Conservation (phyloP, 2,329 filamentous ascomycete genomes). For the Clarireedia hainanense region DNA sequence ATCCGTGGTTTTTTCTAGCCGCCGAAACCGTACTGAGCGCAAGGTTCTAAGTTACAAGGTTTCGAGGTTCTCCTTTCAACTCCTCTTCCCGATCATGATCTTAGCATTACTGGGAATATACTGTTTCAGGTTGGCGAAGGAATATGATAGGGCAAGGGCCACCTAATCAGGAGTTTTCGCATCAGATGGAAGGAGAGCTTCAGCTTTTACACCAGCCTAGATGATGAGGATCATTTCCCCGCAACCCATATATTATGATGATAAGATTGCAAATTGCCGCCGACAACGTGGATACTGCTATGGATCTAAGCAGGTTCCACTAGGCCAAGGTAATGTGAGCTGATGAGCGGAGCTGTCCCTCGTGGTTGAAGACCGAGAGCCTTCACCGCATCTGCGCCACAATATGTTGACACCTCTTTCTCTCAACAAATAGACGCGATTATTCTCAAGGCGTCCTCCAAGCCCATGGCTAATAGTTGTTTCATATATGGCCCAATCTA, state of each 20-base stretch:
- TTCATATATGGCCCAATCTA: neutral
- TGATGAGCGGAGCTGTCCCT: neutral
- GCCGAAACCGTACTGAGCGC: conserved; percentile 25
- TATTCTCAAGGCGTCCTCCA: neutral
- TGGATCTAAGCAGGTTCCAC: neutral
- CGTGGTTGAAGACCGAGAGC: neutral
- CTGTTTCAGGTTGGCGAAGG: neutral
- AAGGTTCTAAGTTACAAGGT: neutral
- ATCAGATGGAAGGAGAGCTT: neutral
- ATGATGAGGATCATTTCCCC: conserved; percentile 7
- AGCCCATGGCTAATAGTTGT: neutral
- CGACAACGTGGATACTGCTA: neutral
- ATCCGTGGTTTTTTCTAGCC: conserved; percentile 39
- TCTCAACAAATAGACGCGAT: neutral
- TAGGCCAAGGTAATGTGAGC: neutral
- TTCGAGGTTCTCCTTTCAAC: too few relatives aligned
- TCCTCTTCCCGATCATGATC: neutral
- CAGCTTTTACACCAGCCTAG: neutral
- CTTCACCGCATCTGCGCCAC: neutral
- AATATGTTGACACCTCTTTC: neutral
- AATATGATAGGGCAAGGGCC: neutral
- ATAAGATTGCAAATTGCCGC: conserved; percentile 6
- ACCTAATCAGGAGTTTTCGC: neutral
- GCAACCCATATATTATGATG: neutral
- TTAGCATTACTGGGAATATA: neutral